Conservation (phyloP, 1,139 yeast species). For the Geotrichum siamense region DNA sequence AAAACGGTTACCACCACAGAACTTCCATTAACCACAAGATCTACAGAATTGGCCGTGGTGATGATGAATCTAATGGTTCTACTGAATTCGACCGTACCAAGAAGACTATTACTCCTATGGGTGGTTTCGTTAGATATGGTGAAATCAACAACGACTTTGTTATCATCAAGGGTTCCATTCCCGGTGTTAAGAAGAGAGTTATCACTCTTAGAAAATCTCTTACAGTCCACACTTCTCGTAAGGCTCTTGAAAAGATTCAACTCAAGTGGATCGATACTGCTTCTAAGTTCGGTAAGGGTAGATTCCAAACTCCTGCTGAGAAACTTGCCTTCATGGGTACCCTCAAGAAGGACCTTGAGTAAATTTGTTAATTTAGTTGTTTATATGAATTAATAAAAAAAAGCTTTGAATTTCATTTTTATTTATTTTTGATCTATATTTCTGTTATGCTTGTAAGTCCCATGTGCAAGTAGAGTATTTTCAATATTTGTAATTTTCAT, state of each 20-base stretch:
- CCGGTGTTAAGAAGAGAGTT: constrained; percentile 99
- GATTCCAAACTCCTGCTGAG: constrained; percentile 99
- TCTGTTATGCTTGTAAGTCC: not conserved
- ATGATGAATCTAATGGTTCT: constrained; percentile 88
- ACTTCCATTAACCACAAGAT: constrained; percentile 99
- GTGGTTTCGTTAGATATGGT: constrained; percentile 99
- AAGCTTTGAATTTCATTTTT: constrained; percentile 5
- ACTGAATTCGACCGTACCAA: constrained; percentile 99
- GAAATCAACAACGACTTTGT: constrained; percentile 94
- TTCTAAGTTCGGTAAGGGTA: constrained; percentile 99
- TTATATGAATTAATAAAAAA: constrained; percentile 7
- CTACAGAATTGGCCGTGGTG: constrained; percentile 98
- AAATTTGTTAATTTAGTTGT: constrained; percentile 10
- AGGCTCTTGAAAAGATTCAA: constrained; percentile 92
- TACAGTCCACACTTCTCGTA: constrained; percentile 96
- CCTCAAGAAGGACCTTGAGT: constrained; percentile 80
- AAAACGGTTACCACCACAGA: constrained; percentile 99
- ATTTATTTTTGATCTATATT: not conserved
- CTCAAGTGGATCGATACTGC: constrained; percentile 99
- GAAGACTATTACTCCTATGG: constrained; percentile 99
- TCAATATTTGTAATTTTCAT: too few species aligned
- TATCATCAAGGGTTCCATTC: constrained; percentile 96
- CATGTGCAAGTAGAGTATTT: too few species aligned
- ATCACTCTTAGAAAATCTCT: constrained; percentile 98
- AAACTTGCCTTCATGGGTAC: constrained; percentile 99